A percentile compares a stretch with the other conserved stretches of the same genome.
These are phyloP conservation scores for Lathyrus tuberosus DNA, from an alignment of 306 rosid species.

Conservation along the genomic window DNA sequence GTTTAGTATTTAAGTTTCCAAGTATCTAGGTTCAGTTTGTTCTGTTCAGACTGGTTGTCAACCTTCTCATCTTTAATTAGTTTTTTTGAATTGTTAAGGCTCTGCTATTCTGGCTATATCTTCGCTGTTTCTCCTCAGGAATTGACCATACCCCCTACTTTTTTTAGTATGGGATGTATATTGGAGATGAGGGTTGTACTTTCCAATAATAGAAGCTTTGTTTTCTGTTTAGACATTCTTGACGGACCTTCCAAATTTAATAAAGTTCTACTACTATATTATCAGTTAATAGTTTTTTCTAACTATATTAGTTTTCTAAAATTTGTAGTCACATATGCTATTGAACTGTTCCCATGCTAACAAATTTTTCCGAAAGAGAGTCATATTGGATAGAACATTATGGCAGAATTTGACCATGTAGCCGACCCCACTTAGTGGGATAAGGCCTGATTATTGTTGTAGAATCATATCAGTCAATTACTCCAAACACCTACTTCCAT, in stretches of 20 bases:
- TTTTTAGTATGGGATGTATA: background rate
- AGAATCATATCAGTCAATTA: background rate
- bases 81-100: background rate
- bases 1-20: constrained; percentile 11
- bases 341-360: background rate
- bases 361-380: background rate
- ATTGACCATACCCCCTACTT: background rate
- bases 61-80: background rate
- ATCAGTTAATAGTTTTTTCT: background rate
- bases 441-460: too few relatives aligned
- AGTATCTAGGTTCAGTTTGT: background rate
- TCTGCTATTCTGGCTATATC: constrained; percentile 1
- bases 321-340: background rate
- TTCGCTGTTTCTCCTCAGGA: constrained; percentile 2
- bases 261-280: background rate
- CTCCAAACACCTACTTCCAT: background rate
- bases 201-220: background rate
- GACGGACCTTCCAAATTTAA: background rate
- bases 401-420: too few relatives aligned
- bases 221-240: background rate
- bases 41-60: constrained; percentile 2
- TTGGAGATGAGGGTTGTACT: constrained; percentile 9
- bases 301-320: background rate
- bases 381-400: too few relatives aligned
- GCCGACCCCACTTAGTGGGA: too few relatives aligned